Conservation (phyloP, 2,329 filamentous ascomycete species). For the Seiridium unicorne region DNA sequence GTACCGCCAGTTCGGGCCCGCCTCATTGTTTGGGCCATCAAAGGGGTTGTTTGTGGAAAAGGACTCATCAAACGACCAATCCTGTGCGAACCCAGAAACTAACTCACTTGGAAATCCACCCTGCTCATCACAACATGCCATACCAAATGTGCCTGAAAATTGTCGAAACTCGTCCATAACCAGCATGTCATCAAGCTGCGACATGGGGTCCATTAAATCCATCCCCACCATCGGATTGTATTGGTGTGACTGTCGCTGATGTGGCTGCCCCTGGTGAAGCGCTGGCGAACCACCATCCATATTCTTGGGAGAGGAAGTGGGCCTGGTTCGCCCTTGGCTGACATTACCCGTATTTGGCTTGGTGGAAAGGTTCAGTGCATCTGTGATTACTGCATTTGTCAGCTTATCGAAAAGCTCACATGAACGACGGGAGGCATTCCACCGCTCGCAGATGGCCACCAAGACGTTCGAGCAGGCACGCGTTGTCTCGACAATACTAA, state of each 20-base stretch:
- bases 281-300: neutral
- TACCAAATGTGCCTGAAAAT: neutral
- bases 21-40: neutral
- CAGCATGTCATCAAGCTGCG: neutral
- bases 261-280: neutral
- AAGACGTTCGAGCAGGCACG: neutral
- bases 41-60: neutral
- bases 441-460: slow-evolving; percentile 1
- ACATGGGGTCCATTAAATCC: neutral
- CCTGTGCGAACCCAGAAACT: neutral
- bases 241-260: neutral
- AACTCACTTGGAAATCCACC: neutral
- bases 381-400: neutral
- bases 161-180: neutral
- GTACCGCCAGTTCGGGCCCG: neutral
- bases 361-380: neutral
- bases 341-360: neutral
- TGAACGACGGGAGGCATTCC: slow-evolving; percentile 1
- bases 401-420: slow-evolving; percentile 1
- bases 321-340: neutral
- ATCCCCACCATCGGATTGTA: neutral
- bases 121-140: neutral
- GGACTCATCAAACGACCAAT: slow-evolving; percentile 1
- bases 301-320: neutral
- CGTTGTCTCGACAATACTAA: neutral